Conservation (phyloP, 805 yeast species). For the Pichia thaimueangensis region DNA sequence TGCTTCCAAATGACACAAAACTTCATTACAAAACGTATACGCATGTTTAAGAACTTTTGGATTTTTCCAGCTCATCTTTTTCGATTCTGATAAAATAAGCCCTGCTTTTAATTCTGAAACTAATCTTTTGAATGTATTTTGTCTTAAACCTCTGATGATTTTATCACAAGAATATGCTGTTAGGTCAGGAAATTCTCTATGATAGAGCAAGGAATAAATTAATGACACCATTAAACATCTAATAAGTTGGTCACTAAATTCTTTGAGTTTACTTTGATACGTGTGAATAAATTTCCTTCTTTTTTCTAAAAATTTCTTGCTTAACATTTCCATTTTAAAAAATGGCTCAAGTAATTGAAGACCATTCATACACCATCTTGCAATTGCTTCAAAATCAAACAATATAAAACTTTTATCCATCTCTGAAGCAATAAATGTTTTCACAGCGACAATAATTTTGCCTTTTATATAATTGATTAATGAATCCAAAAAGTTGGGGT, state of each 20-base stretch:
- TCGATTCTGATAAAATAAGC: background rate
- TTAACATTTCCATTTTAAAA: background rate
- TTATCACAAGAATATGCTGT: background rate
- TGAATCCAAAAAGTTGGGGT: background rate
- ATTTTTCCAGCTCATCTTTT: background rate
- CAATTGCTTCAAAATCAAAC: background rate
- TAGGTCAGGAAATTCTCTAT: background rate
- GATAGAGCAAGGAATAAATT: background rate
- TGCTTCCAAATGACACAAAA: conserved; percentile 1
- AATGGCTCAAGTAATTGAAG: background rate
- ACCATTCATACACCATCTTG: background rate
- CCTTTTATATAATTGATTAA: background rate
- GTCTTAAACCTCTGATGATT: background rate
- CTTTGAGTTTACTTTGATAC: background rate
- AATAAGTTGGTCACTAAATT: background rate
- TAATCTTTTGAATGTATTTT: conserved; percentile 1
- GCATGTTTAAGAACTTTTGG: background rate
- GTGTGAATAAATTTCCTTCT: background rate
- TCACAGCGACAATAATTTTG: background rate
- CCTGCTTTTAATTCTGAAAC: background rate
- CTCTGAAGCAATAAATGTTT: background rate
- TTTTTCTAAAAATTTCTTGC: background rate
- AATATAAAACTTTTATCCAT: background rate
- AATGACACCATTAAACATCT: background rate
- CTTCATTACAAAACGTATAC: background rate